Evolutionary conservation across 1,284 basidiomycete genomes (phyloP).

Genomic region (Cryptococcus jaspeensis): DNA sequence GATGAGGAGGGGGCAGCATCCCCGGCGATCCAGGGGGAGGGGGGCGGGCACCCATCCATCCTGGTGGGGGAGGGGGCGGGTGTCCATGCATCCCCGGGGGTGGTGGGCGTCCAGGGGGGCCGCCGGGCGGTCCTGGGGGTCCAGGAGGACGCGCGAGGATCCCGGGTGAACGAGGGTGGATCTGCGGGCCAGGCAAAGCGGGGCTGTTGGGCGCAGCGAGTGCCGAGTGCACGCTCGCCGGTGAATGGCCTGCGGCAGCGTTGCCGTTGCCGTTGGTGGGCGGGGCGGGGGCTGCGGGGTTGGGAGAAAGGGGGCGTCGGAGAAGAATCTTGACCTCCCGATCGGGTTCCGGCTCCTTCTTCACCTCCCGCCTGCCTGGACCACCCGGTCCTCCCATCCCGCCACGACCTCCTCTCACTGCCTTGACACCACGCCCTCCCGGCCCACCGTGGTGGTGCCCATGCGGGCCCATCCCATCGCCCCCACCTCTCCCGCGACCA

Average conservation of each 20-base stretch:
- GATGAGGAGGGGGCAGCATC: not conserved
- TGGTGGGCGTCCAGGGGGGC: not conserved
- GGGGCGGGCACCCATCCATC: not conserved
- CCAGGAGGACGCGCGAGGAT: constrained; percentile 3
- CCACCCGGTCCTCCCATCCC: constrained; percentile 9
- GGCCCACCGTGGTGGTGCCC: constrained; percentile 3
- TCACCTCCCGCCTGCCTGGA: constrained; percentile 2
- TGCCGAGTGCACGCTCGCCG: constrained; percentile 8
- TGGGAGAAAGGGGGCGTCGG: constrained; percentile 25
- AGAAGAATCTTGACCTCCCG: constrained; percentile 43
- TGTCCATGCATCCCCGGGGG: not conserved
- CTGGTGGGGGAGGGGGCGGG: constrained; percentile 3
- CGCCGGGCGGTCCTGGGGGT: not conserved
- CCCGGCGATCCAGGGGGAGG: not conserved
- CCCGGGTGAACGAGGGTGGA: not conserved
- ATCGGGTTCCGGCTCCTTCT: constrained; percentile 21
- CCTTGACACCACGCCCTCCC: constrained; percentile 13
- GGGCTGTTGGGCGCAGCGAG: constrained; percentile 6
- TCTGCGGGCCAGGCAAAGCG: constrained; percentile 11
- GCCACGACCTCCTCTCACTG: constrained; percentile 9
- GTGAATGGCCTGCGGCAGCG: not conserved
- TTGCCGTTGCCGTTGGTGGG: not conserved
- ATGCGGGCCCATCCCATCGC: constrained; percentile 1
- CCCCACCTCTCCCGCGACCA: not conserved
- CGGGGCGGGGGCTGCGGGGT: constrained; percentile 1